A percentile compares a stretch with the other conserved stretches of the same genome.
These are phyloP conservation scores for Podaxis carcinomalis DNA, from an alignment of 768 basidiomycete genomes.

Conservation along the genomic window DNA sequence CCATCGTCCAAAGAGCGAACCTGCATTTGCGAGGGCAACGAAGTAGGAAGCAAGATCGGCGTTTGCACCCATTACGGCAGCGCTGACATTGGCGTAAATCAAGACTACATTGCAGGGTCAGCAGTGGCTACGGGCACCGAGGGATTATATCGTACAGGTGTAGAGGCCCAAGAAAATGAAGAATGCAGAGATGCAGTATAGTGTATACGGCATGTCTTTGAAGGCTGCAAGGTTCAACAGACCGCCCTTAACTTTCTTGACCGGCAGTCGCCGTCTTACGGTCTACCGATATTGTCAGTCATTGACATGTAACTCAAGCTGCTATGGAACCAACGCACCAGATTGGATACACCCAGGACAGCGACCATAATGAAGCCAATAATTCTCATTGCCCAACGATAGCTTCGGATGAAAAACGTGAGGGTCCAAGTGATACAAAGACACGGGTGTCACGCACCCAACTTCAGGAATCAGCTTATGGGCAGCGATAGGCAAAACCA, in stretches of 20 bases:
- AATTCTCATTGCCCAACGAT: slow-evolving; percentile 72
- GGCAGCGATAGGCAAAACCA: slow-evolving; percentile 58
- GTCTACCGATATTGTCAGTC: slow-evolving; percentile 20
- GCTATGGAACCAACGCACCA: background rate
- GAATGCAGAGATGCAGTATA: slow-evolving; percentile 56
- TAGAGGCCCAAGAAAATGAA: slow-evolving; percentile 66
- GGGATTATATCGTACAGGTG: slow-evolving; percentile 37
- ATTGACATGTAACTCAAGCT: background rate
- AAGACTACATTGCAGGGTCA: slow-evolving; percentile 42
- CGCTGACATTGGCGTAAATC: slow-evolving; percentile 63
- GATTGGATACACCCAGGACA: slow-evolving; percentile 48
- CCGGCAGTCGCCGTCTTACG: slow-evolving; percentile 50
- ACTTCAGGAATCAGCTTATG: slow-evolving; percentile 47
- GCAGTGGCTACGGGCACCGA: background rate
- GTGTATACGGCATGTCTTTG: slow-evolving; percentile 44
- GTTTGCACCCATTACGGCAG: slow-evolving; percentile 43
- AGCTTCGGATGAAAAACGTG: slow-evolving; percentile 33
- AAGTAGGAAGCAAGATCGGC: slow-evolving; percentile 57
- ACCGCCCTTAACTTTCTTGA: slow-evolving; percentile 48
- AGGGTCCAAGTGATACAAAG: background rate
- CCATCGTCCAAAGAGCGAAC: slow-evolving; percentile 60
- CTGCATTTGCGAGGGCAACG: slow-evolving; percentile 63
- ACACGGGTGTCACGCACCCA: slow-evolving; percentile 26
- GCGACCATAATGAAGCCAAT: slow-evolving; percentile 59
- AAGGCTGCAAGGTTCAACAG: slow-evolving; percentile 53